Evolutionary conservation across 78 protist species (phyloP).

Genomic region (Dictyostelium purpureum): DNA sequence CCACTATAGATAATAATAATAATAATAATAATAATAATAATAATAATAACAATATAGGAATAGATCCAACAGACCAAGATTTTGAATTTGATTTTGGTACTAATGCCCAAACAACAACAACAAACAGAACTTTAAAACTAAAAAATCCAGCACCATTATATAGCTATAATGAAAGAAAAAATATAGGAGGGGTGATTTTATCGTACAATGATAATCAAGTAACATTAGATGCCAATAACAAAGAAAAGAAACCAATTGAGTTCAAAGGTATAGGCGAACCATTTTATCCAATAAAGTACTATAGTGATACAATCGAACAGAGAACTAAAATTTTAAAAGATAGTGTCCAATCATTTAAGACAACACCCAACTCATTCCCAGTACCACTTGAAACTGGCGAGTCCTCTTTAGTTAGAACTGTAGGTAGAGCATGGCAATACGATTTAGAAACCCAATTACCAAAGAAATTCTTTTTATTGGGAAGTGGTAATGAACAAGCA

Average conservation of each 20-base stretch:
- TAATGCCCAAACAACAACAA: background rate
- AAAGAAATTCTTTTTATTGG: slow-evolving; percentile 20
- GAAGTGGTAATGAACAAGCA: background rate
- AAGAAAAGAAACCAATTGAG: background rate
- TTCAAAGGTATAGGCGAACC: background rate
- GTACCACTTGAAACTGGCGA: background rate
- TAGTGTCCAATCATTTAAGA: background rate
- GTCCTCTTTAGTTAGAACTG: background rate
- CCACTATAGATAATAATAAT: background rate
- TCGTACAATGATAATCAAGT: background rate
- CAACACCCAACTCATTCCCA: background rate
- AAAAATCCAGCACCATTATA: background rate
- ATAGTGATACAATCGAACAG: background rate
- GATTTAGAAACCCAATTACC: background rate
- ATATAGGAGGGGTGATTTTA: background rate
- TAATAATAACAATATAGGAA: background rate
- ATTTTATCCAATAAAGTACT: slow-evolving; percentile 18
- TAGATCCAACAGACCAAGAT: background rate
- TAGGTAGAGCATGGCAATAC: slow-evolving; percentile 44
- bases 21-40: background rate
- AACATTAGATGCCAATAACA: background rate
- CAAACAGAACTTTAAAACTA: background rate
- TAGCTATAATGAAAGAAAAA: background rate
- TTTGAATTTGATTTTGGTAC: background rate
- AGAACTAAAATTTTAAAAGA: slow-evolving; percentile 20